A percentile compares a stretch with the other conserved stretches of the same genome.
These are phyloP conservation scores for Sanguinoderma infundibulare DNA, from an alignment of 1,284 basidiomycete genomes.

Conservation along the genomic window DNA sequence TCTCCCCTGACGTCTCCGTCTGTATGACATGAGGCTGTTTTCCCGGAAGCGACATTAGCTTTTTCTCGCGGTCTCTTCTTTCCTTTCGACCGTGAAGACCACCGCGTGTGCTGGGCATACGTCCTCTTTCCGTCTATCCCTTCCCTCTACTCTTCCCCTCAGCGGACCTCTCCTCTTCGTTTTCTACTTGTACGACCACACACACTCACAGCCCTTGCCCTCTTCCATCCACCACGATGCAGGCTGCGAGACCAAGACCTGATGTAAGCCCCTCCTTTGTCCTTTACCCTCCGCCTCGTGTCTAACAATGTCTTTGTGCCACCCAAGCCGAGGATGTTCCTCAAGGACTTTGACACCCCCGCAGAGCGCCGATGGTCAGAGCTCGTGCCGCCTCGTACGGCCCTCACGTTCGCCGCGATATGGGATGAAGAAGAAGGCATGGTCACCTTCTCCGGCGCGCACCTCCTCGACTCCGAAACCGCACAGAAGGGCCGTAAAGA, in stretches of 20 bases:
- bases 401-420: constrained; percentile 60
- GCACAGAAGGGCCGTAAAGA: constrained; percentile 27
- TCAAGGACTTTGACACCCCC: constrained; percentile 25
- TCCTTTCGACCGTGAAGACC: constrained; percentile 26
- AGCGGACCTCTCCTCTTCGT: constrained; percentile 3
- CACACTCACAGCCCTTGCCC: constrained; percentile 1
- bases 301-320: constrained; percentile 6
- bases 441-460: constrained; percentile 56
- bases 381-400: constrained; percentile 55
- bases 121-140: constrained; percentile 8
- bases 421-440: constrained; percentile 62
- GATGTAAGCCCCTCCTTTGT: constrained; percentile 15
- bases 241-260: constrained; percentile 10
- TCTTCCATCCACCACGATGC: constrained; percentile 10
- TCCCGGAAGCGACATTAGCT: constrained; percentile 20
- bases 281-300: constrained; percentile 2
- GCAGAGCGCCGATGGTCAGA: constrained; percentile 54
- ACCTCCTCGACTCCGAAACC: constrained; percentile 43
- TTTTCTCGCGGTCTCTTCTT: constrained; percentile 19
- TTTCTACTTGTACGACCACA: constrained; percentile 4
- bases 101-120: constrained; percentile 34
- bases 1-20: constrained; percentile 20
- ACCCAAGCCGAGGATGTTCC: constrained; percentile 16
- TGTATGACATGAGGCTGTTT: constrained; percentile 28
- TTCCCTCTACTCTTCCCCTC: constrained; percentile 3